Conservation (phyloP, 164 flowering plant genomes). For the Magnolia changhungtana region DNA sequence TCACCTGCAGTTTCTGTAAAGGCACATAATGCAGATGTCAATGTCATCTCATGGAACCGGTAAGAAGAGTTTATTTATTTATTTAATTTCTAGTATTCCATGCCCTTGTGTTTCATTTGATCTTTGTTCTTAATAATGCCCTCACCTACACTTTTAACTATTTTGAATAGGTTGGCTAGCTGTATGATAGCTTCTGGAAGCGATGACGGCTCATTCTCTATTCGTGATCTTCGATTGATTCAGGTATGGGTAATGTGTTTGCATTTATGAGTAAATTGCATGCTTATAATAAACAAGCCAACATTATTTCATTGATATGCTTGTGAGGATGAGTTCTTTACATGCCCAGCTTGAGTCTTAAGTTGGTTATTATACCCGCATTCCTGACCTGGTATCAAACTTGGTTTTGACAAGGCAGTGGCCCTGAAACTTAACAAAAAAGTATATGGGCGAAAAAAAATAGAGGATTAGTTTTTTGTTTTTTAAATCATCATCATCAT, state of each 20-base stretch:
- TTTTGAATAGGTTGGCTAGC: conserved; percentile 64
- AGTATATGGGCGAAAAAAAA: no score
- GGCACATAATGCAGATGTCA: conserved; percentile 93
- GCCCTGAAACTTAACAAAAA: background rate
- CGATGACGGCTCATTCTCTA: conserved; percentile 93
- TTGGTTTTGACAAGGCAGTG: background rate
- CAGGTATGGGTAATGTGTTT: conserved; percentile 42
- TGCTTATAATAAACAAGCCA: no score
- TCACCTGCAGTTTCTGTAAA: conserved; percentile 67
- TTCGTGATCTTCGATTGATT: conserved; percentile 81
- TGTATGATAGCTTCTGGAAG: conserved; percentile 96
- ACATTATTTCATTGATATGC: no score
- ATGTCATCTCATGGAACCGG: conserved; percentile 99
- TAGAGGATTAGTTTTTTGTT: no score
- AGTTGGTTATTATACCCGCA: background rate
- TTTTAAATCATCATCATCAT: no score
- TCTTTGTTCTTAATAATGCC: background rate
- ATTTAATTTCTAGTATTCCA: background rate
- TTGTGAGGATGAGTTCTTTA: background rate
- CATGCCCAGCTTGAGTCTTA: background rate
- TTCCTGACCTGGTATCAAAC: background rate
- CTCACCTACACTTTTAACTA: background rate
- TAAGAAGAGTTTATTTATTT: conserved; percentile 12
- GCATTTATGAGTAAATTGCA: no score
- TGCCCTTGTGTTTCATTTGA: background rate